Conservation (phyloP, 306 rosid species). For the Rosa chinensis region DNA sequence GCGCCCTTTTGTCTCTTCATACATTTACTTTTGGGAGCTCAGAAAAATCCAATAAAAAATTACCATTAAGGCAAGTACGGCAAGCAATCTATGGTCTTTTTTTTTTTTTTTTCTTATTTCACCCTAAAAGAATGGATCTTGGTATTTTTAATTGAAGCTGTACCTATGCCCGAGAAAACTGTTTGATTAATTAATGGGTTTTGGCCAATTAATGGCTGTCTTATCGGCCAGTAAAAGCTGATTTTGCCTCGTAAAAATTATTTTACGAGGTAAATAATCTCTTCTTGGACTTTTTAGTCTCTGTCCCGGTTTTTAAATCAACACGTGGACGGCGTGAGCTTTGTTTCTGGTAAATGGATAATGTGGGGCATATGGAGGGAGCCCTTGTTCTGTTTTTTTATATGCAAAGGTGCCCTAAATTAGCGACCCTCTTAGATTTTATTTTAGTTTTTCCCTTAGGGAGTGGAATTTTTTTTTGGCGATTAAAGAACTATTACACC, state of each 20-base stretch:
- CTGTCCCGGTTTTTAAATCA: not conserved
- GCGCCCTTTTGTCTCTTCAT: not conserved
- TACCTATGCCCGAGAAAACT: not conserved
- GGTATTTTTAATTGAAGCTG: not conserved
- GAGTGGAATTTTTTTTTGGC: no score
- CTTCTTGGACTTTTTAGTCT: not conserved
- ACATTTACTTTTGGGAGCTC: not conserved
- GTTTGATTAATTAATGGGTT: not conserved
- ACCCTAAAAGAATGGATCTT: not conserved
- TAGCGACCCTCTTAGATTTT: no score
- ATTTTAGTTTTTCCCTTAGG: no score
- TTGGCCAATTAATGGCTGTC: not conserved
- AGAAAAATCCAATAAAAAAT: not conserved
- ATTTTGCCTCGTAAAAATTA: not conserved
- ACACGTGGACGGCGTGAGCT: conserved; percentile 4
- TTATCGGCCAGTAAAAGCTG: not conserved
- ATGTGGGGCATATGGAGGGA: not conserved
- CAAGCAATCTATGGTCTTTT: not conserved
- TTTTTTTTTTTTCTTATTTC: not conserved
- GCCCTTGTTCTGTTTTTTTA: not conserved
- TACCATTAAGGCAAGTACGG: not conserved
- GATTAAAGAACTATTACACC: no score
- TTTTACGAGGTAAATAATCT: not conserved
- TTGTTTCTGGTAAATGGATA: not conserved
- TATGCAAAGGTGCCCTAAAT: no score